Conservation (phyloP, 805 yeast species). For the Saccharomyces kudriavzevii region DNA sequence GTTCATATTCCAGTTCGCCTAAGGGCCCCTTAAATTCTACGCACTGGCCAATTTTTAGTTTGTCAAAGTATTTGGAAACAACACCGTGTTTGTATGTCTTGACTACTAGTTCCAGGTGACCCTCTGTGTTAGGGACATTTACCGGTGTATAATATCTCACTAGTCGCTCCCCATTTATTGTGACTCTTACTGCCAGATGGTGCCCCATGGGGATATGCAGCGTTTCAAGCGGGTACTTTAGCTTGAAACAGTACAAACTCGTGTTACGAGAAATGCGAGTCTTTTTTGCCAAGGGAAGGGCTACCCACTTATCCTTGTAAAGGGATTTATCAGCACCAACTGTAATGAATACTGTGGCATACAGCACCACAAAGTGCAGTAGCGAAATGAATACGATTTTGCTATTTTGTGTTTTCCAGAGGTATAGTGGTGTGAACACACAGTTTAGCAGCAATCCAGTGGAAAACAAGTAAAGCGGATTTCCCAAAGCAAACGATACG, state of each 20-base stretch:
- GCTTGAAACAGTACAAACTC: constrained; percentile 64
- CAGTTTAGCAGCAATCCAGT: background rate
- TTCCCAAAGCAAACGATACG: background rate
- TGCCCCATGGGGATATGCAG: constrained; percentile 68
- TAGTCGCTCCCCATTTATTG: constrained; percentile 30
- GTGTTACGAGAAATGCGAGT: constrained; percentile 63
- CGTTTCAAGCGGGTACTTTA: constrained; percentile 51
- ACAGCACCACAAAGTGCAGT: constrained; percentile 35
- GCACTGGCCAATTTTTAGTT: constrained; percentile 52
- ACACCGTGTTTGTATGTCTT: constrained; percentile 67
- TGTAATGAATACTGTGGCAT: constrained; percentile 32
- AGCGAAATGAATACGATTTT: constrained; percentile 28
- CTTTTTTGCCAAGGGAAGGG: constrained; percentile 63
- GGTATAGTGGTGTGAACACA: background rate
- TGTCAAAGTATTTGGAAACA: constrained; percentile 61
- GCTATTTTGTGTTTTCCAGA: background rate
- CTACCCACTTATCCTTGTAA: constrained; percentile 47
- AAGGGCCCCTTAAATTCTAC: constrained; percentile 74
- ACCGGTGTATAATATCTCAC: constrained; percentile 72
- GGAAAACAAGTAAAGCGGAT: background rate
- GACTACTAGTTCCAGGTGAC: constrained; percentile 68
- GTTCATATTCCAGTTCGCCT: constrained; percentile 54
- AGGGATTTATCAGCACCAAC: constrained; percentile 37
- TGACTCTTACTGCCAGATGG: constrained; percentile 52
- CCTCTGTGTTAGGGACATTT: constrained; percentile 58